Base-by-base conservation (phyloP, 805 yeast species). In the Sporopachydermia quercuum region DNA sequence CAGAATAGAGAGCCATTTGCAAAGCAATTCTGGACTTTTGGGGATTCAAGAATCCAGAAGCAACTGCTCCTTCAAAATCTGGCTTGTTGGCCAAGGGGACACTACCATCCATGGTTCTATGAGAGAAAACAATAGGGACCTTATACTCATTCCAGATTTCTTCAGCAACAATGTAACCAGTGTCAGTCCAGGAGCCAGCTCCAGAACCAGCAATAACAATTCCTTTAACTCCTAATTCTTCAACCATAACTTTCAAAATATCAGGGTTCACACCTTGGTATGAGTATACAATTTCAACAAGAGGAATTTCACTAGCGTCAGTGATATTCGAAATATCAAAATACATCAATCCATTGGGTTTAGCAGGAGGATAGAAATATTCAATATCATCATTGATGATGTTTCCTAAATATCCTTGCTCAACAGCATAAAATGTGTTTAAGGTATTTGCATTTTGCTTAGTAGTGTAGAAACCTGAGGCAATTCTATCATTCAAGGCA, bases 381-480 rank as follows among this genome's bases (percentile, higher is more conserved):
- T 74, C 77, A 18, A 76, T 70, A 50, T 71, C 73, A 42, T 76
- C 74, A 50, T 76, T 74, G 33, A 77, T 80, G 51, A 77, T 76
- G 49, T 71, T 74, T 3, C 86, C 86, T 47, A 78, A 54, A 51
- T 75, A 77, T 8, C 85, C 85, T 50, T 76, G 82, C 44, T 80
- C 78, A 33, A 69, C 71, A 5, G 70, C 64, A 52, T 76, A 76
- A 61, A 78, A 78, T 3, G 84, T 76, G 49, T 78, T 84, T 40
- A 78, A 60, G 4, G 79, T 68, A 53, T 78, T 78, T 18, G 84
- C 82, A 48, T 76, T 76, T 15, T 79, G 68, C 54, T 78, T 78
- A 41, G 81, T 77, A 47, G 76, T 73, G 53, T 76, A 76, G 56
- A 71, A 76, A 2, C 84, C 86, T 3, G 79, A 70, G 15, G 79